These are phyloP conservation scores for Komagataea norvegica DNA, from an alignment of 1,139 yeast species.

Conservation along the genomic window DNA sequence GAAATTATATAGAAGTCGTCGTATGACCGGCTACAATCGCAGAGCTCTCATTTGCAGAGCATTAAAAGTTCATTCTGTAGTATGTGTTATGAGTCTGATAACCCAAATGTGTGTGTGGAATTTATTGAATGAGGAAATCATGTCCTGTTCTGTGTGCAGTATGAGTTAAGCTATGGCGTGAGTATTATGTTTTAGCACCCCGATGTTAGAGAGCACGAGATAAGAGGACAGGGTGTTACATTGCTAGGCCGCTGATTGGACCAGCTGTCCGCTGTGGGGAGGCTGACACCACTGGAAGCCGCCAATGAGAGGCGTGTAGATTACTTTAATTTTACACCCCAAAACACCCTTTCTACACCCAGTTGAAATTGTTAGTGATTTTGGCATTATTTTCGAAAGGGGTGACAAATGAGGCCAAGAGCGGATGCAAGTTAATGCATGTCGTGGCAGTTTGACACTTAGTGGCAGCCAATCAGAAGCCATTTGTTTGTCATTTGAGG, in stretches of 20 bases:
- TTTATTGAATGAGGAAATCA: too few relatives aligned
- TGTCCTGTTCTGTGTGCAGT: too few relatives aligned
- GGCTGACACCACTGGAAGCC: conserved; percentile 6
- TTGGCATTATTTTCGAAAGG: conserved; percentile 2
- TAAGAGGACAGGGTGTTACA: conserved; percentile 2
- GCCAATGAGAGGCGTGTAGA: conserved; percentile 8
- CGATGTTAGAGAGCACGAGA: too few relatives aligned
- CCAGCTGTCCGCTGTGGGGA: background rate
- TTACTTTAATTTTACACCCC: conserved; percentile 12
- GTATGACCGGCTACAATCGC: too few relatives aligned
- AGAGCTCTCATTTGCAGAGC: too few relatives aligned
- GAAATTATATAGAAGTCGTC: too few relatives aligned
- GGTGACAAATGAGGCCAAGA: background rate
- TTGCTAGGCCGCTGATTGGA: conserved; percentile 1
- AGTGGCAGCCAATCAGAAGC: conserved; percentile 12
- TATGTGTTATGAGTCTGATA: too few relatives aligned
- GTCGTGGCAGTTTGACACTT: conserved; percentile 3
- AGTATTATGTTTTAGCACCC: too few relatives aligned
- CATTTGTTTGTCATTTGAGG: conserved; percentile 18
- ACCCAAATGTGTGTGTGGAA: too few relatives aligned
- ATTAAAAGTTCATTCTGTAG: too few relatives aligned
- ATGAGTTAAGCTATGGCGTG: too few relatives aligned
- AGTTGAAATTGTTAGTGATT: conserved; percentile 10
- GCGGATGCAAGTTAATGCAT: conserved; percentile 9
- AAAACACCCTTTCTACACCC: conserved; percentile 12